These are phyloP conservation scores for Lagenidium giganteum DNA, from an alignment of 352 stramenopile species.

Conservation along the genomic window DNA sequence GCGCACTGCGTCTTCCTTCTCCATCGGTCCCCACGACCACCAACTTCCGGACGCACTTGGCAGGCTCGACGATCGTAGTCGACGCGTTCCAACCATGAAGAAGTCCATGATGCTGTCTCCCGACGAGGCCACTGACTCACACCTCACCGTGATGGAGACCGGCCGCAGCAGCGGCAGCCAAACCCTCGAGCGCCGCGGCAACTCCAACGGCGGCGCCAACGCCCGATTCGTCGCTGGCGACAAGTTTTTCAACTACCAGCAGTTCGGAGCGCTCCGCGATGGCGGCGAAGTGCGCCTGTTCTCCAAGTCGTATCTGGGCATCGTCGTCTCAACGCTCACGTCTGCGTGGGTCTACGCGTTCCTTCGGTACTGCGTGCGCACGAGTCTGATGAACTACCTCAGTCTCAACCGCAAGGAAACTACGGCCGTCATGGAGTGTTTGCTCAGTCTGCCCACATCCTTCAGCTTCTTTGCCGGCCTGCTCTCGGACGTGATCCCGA, in stretches of 20 bases:
- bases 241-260: constrained; percentile 63
- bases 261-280: constrained; percentile 38
- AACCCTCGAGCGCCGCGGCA: too few relatives aligned
- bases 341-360: constrained; percentile 11
- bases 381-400: constrained; percentile 8
- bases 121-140: too few relatives aligned
- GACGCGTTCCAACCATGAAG: too few relatives aligned
- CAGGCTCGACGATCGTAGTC: too few relatives aligned
- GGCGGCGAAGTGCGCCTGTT: constrained; percentile 15
- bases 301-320: constrained; percentile 7
- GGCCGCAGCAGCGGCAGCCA: too few relatives aligned
- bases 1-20: too few relatives aligned
- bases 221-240: constrained; percentile 52
- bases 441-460: constrained; percentile 36
- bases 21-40: too few relatives aligned
- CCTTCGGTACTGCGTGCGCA: constrained; percentile 9
- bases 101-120: too few relatives aligned
- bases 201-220: neutral
- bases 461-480: constrained; percentile 74
- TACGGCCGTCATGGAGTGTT: constrained; percentile 11
- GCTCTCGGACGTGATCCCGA: constrained; percentile 51
- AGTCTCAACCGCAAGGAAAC: constrained; percentile 2
- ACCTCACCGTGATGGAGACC: too few relatives aligned
- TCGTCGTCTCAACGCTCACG: constrained; percentile 14
- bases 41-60: too few relatives aligned